phyloP scores from a whole-genome alignment of 2,329 filamentous ascomycete species.

The Cytospora mali region DNA sequence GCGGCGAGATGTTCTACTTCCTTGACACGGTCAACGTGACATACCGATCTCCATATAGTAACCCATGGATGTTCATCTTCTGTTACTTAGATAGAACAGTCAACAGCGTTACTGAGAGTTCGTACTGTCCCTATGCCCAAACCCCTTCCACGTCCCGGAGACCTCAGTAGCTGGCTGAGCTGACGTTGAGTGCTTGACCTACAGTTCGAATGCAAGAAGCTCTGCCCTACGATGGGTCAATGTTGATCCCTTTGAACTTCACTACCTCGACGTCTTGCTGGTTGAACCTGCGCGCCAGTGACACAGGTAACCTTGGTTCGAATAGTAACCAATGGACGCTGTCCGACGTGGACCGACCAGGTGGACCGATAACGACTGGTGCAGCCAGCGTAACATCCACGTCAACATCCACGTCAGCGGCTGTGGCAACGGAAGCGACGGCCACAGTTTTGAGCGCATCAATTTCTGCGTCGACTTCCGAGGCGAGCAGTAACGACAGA shows the following conservation, averaged over 20 bases:
- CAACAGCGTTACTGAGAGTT: slow-evolving; percentile 4
- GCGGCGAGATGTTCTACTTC: slow-evolving; percentile 14
- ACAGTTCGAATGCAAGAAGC: slow-evolving; percentile 12
- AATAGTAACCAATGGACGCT: slow-evolving; percentile 12
- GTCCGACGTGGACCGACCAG: neutral
- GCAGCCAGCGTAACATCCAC: neutral
- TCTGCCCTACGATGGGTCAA: slow-evolving; percentile 3
- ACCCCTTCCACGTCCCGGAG: no score
- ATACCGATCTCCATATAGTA: slow-evolving; percentile 7
- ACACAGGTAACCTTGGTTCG: neutral
- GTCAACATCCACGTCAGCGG: neutral
- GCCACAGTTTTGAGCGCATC: neutral
- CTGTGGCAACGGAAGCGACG: neutral
- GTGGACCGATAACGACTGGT: neutral
- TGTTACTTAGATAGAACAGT: slow-evolving; percentile 6
- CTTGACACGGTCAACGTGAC: slow-evolving; percentile 19
- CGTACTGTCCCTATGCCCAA: neutral
- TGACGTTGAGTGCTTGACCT: neutral
- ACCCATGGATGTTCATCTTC: slow-evolving; percentile 11
- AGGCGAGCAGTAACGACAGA: neutral
- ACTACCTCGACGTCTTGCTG: slow-evolving; percentile 6
- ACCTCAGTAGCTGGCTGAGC: neutral
- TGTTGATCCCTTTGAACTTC: slow-evolving; percentile 6
- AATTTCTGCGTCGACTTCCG: neutral
- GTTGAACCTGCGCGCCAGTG: slow-evolving; percentile 7